Percentiles rank a stretch among this genome's conserved stretches.
Evolutionary conservation across 2,329 filamentous ascomycete species (phyloP).

Genomic region (Drechslerella dactyloides): DNA sequence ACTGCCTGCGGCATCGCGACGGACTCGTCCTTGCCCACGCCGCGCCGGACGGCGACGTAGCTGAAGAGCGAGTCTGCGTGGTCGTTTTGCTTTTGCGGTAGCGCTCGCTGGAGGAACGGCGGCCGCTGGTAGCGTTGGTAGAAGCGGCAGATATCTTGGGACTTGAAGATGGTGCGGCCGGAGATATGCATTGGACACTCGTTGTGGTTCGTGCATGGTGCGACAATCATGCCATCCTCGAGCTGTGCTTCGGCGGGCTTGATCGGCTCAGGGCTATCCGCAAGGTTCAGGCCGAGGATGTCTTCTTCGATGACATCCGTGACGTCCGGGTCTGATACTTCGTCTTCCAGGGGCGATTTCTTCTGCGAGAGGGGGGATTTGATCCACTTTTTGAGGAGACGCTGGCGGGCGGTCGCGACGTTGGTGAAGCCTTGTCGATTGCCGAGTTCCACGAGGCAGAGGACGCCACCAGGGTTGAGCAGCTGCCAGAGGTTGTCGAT

Average conservation of each 20-base stretch:
- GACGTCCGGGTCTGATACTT: constrained; percentile 52
- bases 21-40: constrained; percentile 62
- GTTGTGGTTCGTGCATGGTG: constrained; percentile 85
- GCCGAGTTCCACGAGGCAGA: constrained; percentile 89
- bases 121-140: constrained; percentile 86
- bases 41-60: constrained; percentile 84
- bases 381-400: constrained; percentile 78
- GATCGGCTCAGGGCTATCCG: constrained; percentile 56
- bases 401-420: constrained; percentile 80
- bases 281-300: constrained; percentile 18
- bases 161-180: constrained; percentile 71
- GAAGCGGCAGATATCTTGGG: constrained; percentile 92
- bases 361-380: constrained; percentile 63
- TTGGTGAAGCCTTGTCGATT: constrained; percentile 90
- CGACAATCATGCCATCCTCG: constrained; percentile 67
- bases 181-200: constrained; percentile 85
- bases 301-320: constrained; percentile 59
- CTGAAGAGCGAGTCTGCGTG: constrained; percentile 74
- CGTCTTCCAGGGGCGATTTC: constrained; percentile 55
- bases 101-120: constrained; percentile 76
- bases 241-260: constrained; percentile 58
- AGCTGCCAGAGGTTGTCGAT: constrained; percentile 90
- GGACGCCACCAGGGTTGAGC: constrained; percentile 81
- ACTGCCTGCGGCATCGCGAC: constrained; percentile 54
- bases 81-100: constrained; percentile 60